Percentiles rank a stretch among this genome's conserved stretches.
Evolutionary conservation across 495 filamentous ascomycete species (phyloP).

Genomic region (Tuber borchii): DNA sequence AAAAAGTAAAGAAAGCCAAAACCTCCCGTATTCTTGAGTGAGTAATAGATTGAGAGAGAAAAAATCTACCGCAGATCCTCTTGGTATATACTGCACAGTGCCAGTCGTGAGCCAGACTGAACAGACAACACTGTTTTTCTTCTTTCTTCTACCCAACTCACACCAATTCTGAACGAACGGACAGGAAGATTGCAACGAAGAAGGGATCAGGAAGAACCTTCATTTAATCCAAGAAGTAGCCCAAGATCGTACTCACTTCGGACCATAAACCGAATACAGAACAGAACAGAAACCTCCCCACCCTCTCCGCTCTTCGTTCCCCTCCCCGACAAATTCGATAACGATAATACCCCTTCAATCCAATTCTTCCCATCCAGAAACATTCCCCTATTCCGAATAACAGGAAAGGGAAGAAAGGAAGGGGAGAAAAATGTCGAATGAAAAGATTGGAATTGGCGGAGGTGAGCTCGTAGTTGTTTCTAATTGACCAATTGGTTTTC

Average conservation of each 20-base stretch:
- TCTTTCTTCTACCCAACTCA: neutral
- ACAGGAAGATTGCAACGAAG: neutral
- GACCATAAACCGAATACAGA: neutral
- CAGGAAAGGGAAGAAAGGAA: neutral
- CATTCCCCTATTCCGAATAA: neutral
- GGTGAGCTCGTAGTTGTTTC: slow-evolving; percentile 14
- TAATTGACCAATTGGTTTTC: neutral
- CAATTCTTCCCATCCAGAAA: neutral
- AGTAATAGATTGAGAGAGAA: neutral
- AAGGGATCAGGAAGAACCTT: neutral
- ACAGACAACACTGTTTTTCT: neutral
- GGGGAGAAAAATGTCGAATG: slow-evolving; percentile 21
- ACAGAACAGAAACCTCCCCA: neutral
- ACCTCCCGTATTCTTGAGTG: neutral
- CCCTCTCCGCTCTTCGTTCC: neutral
- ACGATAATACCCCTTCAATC: neutral
- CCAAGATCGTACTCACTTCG: neutral
- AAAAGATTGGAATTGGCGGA: slow-evolving; percentile 30
- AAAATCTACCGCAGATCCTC: neutral
- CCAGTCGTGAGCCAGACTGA: neutral
- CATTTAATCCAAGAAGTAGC: neutral
- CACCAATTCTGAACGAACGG: neutral
- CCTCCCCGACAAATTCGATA: neutral
- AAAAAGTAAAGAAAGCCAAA: slow-evolving; percentile 5
- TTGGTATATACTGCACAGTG: neutral